Conservation (phyloP, 2,329 filamentous ascomycete species). For the Cladosporium sp. region DNA sequence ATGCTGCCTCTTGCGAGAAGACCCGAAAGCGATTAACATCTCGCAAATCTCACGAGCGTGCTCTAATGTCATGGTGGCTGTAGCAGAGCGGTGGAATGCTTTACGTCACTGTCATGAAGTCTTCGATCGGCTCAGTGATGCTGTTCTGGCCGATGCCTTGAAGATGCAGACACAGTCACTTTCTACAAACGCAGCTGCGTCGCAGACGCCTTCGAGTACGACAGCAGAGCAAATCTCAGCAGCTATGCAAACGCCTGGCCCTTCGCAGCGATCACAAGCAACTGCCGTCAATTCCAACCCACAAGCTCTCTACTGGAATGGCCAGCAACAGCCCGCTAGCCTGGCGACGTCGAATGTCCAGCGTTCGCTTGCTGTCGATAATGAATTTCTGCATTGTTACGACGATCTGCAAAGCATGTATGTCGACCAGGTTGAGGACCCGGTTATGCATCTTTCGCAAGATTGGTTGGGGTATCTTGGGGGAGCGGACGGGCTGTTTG, state of each 20-base stretch:
- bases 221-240: neutral
- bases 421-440: slow-evolving; percentile 31
- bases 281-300: neutral
- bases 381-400: slow-evolving; percentile 43
- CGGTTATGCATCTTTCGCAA: slow-evolving; percentile 36
- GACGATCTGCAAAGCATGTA: slow-evolving; percentile 33
- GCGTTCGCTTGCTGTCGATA: slow-evolving; percentile 35
- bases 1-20: slow-evolving; percentile 24
- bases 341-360: neutral
- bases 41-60: slow-evolving; percentile 47
- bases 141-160: slow-evolving; percentile 44
- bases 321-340: neutral
- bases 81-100: slow-evolving; percentile 46
- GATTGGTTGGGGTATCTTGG: slow-evolving; percentile 34
- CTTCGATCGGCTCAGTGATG: slow-evolving; percentile 47
- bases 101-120: slow-evolving; percentile 45
- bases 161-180: slow-evolving; percentile 29
- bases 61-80: slow-evolving; percentile 48
- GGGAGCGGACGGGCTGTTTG: neutral
- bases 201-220: neutral
- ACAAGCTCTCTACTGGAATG: neutral
- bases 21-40: slow-evolving; percentile 44
- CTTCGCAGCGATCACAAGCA: neutral
- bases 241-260: neutral
- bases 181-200: neutral